These are phyloP conservation scores for Phaeosphaeria sp. DNA, from an alignment of 2,329 filamentous ascomycete species.

Conservation along the genomic window DNA sequence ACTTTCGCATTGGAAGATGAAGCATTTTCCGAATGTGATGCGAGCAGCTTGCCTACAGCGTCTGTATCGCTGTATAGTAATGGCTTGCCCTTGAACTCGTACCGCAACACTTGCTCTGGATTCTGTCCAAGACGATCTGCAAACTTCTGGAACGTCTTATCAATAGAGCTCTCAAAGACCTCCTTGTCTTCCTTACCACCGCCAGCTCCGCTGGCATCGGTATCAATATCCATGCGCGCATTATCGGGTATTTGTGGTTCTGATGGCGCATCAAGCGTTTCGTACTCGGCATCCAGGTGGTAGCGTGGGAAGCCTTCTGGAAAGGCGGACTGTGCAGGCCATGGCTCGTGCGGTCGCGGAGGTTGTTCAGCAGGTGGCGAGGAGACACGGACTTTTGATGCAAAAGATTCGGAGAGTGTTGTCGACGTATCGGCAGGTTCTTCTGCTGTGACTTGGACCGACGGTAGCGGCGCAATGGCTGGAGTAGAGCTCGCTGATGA, in stretches of 20 bases:
- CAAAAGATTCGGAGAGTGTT: conserved; percentile 77
- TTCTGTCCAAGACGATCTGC: conserved; percentile 59
- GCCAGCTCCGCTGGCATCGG: conserved; percentile 33
- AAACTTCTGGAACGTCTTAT: conserved; percentile 59
- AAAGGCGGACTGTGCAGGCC: conserved; percentile 72
- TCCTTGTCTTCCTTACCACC: conserved; percentile 54
- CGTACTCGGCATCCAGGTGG: conserved; percentile 89
- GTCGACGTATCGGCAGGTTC: conserved; percentile 29
- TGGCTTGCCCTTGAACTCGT: conserved; percentile 56
- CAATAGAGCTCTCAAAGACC: conserved; percentile 56
- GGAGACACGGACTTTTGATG: conserved; percentile 69
- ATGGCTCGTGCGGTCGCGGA: conserved; percentile 67
- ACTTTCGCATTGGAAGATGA: conserved; percentile 34
- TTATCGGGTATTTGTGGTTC: conserved; percentile 58
- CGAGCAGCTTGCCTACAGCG: conserved; percentile 70
- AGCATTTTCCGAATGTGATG: conserved; percentile 36
- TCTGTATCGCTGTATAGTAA: conserved; percentile 84
- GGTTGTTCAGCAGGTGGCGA: conserved; percentile 46
- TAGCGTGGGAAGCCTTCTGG: conserved; percentile 76
- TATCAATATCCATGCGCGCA: conserved; percentile 51
- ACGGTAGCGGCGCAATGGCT: conserved; percentile 53
- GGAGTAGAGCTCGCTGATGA: conserved; percentile 29
- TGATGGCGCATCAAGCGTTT: conserved; percentile 72
- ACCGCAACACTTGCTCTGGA: conserved; percentile 58
- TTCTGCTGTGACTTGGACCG: conserved; percentile 17